phyloP scores from a whole-genome alignment of 2,329 filamentous ascomycete species.

The Fusarium illudens region DNA sequence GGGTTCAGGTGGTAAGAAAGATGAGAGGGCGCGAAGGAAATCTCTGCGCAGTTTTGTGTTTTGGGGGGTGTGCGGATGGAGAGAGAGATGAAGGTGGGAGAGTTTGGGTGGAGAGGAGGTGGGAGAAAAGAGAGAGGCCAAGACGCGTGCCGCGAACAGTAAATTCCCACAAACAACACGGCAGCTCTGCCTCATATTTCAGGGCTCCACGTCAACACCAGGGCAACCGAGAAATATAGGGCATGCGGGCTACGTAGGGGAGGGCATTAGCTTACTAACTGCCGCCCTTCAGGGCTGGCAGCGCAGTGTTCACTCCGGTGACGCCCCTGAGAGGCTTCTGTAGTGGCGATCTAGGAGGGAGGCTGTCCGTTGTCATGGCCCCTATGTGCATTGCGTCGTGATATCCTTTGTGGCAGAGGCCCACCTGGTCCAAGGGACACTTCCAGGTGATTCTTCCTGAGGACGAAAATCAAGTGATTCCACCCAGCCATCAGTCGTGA shows the following conservation, averaged over 20 bases:
- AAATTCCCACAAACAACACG: neutral
- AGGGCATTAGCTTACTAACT: neutral
- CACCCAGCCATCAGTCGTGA: neutral
- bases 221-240: neutral
- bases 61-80: neutral
- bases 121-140: neutral
- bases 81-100: neutral
- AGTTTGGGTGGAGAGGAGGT: neutral
- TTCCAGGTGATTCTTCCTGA: neutral
- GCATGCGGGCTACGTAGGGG: neutral
- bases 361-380: neutral
- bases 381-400: neutral
- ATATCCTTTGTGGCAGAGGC: neutral
- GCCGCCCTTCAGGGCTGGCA: neutral
- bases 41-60: neutral
- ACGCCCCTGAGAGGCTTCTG: neutral
- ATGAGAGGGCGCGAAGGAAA: no score
- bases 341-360: neutral
- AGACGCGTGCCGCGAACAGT: neutral
- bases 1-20: no score
- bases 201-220: neutral
- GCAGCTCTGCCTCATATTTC: neutral
- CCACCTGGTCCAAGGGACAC: neutral
- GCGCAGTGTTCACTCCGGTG: neutral
- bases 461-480: neutral